Percentiles rank a stretch among this genome's conserved stretches.
Conservation (phyloP, 345 rosid species). For the Hypericum androsaemum region DNA sequence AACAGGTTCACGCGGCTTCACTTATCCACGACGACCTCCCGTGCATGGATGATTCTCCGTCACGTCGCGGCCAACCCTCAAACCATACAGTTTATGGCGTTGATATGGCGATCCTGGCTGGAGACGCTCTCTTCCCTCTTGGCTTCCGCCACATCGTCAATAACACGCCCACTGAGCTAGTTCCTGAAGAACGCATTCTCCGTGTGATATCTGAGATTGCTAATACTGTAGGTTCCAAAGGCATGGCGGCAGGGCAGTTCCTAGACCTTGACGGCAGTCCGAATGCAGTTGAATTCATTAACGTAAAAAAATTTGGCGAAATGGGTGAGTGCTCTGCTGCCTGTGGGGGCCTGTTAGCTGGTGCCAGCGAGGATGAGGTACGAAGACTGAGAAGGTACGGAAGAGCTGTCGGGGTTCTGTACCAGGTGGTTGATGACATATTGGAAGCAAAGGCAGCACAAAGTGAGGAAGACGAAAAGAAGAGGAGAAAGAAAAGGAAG, state of each 20-base stretch:
- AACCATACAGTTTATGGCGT: conserved; percentile 67
- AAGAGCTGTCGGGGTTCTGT: conserved; percentile 77
- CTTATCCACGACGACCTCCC: conserved; percentile 93
- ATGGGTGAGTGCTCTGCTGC: conserved; percentile 92
- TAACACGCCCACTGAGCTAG: conserved; percentile 56
- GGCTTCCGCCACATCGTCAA: conserved; percentile 82
- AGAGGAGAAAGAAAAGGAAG: conserved; percentile 36
- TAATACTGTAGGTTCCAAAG: conserved; percentile 80
- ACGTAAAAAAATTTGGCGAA: conserved; percentile 81
- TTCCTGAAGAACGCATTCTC: conserved; percentile 52
- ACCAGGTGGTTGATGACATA: conserved; percentile 72
- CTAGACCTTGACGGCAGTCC: conserved; percentile 76
- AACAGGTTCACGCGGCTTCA: conserved; percentile 81
- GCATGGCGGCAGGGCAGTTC: conserved; percentile 97
- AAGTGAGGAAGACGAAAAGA: not conserved
- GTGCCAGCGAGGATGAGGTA: conserved; percentile 72
- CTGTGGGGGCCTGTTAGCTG: conserved; percentile 83
- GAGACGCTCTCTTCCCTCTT: conserved; percentile 94
- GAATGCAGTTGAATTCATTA: conserved; percentile 44
- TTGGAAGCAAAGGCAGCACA: conserved; percentile 21
- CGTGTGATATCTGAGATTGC: conserved; percentile 83
- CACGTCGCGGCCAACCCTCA: conserved; percentile 81
- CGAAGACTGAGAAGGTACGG: conserved; percentile 65
- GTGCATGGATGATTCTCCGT: conserved; percentile 81
- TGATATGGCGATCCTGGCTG: conserved; percentile 89